Evolutionary conservation across 768 basidiomycete species (phyloP), one percentile per base, ranked within the genome.

Genomic region (Mycena rebaudengoi): DNA sequence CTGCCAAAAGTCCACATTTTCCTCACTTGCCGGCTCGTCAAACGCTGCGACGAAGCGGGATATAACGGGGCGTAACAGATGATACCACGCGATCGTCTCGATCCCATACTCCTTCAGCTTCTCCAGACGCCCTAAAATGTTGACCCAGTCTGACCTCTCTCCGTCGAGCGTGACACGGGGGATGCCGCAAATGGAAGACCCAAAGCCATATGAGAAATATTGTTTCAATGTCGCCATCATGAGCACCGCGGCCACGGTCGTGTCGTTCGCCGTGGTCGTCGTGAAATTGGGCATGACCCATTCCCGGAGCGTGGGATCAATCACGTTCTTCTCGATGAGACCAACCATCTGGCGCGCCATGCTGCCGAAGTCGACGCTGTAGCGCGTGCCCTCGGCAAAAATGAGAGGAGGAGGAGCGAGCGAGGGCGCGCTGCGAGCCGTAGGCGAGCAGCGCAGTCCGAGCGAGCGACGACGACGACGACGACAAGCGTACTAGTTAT

Each of bases 31-130:
- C 13, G 54, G 54, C 7, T 56, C 43, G 29, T 56, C 54, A 29
- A 56, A 54, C 21, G 54, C 56, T 14, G 21, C 25, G 28, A 58
- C 56, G 28, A 58, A 58, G 32, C 52, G 20, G 7, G 26, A 25
- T 7, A 48, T 48, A 11, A 48, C 46, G 23, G 46, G 46, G 21
- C 46, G 46, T 12, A 72, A 60, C 21, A 72, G 52, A 29, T 46
- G 41, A 29, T 54, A 45, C 60, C 64, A 71, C 11, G 65, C 57
- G 20, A 49, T 57, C 40, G 43, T 41, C n/a, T 71, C 73, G 21
- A 70, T 25, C 7, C 69, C 67, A 49, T 69, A 69, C 33, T 61
- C 58, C 33, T 65, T 58, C 23, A 74, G 28, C 44, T 69, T 69
- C 4, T 74, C 73, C 7, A 71, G 21, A 14, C 71, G 46, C 13